These are phyloP conservation scores for Capillidium rhysosporum DNA, from an alignment of 371 early-diverging fungal species.

Conservation along the genomic window DNA sequence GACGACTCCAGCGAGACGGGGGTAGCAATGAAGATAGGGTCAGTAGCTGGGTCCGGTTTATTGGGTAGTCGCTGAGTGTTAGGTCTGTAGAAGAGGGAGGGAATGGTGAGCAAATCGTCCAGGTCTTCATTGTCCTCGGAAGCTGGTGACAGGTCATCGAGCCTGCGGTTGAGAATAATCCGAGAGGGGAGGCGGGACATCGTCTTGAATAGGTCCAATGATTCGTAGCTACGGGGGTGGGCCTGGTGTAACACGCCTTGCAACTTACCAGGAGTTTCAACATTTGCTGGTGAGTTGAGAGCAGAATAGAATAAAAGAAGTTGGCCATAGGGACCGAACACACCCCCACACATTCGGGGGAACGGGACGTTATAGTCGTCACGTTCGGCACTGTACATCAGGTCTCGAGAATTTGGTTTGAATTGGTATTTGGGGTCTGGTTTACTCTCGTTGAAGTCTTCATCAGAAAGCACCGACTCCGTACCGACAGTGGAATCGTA, in stretches of 20 bases:
- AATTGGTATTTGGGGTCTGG: constrained; percentile 13
- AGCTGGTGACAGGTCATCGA: not conserved
- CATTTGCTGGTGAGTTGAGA: constrained; percentile 21
- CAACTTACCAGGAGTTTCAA: not conserved
- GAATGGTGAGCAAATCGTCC: constrained; percentile 6
- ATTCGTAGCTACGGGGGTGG: constrained; percentile 20
- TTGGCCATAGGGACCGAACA: constrained; percentile 50
- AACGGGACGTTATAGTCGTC: constrained; percentile 44
- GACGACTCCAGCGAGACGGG: too few relatives aligned
- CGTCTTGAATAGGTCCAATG: constrained; percentile 18
- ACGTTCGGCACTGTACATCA: not conserved
- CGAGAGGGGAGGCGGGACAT: constrained; percentile 14
- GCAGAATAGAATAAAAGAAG: constrained; percentile 77
- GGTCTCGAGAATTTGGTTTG: constrained; percentile 12
- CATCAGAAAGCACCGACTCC: constrained; percentile 16
- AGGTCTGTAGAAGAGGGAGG: constrained; percentile 7
- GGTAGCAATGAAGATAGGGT: too few relatives aligned
- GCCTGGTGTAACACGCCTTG: constrained; percentile 14
- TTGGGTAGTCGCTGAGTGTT: not conserved
- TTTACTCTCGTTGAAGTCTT: constrained; percentile 18
- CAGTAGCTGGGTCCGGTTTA: too few relatives aligned
- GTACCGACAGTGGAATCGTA: constrained; percentile 10
- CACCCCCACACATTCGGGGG: constrained; percentile 78
- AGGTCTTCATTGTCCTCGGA: constrained; percentile 7
- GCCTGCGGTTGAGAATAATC: not conserved